phyloP scores from a whole-genome alignment of 371 early-diverging fungal species.

The Mucor mucedo region DNA sequence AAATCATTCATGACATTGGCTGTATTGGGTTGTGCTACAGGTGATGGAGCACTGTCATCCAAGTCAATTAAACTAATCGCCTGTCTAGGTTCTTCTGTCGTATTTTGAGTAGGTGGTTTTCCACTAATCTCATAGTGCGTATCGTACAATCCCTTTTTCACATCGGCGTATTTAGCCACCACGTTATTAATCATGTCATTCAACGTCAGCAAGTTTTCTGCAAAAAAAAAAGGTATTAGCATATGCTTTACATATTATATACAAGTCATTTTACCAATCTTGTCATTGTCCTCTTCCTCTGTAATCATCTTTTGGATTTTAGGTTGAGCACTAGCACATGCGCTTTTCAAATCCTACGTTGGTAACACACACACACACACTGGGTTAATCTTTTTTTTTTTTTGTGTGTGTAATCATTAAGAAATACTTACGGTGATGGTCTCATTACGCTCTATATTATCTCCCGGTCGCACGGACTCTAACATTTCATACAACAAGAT shows the following conservation, averaged over 20 bases:
- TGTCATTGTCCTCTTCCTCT: constrained; percentile 41
- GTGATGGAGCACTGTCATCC: constrained; percentile 43
- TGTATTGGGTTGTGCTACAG: constrained; percentile 11
- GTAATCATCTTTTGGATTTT: constrained; percentile 80
- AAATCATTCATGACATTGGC: constrained; percentile 35
- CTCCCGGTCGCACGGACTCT: constrained; percentile 67
- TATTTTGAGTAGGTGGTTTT: constrained; percentile 36
- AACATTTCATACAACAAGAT: constrained; percentile 82
- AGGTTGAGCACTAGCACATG: constrained; percentile 68
- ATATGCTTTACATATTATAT: background rate
- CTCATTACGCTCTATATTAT: constrained; percentile 64
- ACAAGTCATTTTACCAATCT: constrained; percentile 30
- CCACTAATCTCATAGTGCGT: constrained; percentile 53
- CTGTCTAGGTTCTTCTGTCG: constrained; percentile 35
- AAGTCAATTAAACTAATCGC: constrained; percentile 69
- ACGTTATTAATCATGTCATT: constrained; percentile 90
- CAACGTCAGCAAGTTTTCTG: constrained; percentile 71
- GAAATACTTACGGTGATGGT: constrained; percentile 48
- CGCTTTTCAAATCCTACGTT: constrained; percentile 57
- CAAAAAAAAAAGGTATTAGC: background rate
- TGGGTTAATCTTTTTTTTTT: constrained; percentile 36
- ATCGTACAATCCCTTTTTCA: constrained; percentile 64
- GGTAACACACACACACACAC: constrained; percentile 31
- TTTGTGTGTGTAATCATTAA: background rate
- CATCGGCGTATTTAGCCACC: constrained; percentile 72